Evolutionary conservation across 768 basidiomycete species (phyloP).

Genomic region (Psilocybe cyanescens): DNA sequence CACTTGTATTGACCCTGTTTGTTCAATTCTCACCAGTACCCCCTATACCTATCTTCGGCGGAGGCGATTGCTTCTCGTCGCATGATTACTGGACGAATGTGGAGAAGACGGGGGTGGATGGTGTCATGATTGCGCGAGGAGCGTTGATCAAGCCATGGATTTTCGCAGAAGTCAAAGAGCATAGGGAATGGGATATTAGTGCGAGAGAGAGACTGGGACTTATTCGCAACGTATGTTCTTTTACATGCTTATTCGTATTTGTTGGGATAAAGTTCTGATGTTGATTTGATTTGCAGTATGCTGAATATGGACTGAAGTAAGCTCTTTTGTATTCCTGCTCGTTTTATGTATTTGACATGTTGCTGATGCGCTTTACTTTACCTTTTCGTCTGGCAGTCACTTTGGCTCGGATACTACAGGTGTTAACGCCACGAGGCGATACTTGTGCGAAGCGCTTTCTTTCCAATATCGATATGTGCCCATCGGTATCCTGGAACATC

Average conservation of each 20-base stretch:
- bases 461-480: constrained; percentile 98
- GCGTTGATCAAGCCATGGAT: constrained; percentile 97
- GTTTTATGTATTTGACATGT: too few relatives aligned
- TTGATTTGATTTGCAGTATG: constrained; percentile 54
- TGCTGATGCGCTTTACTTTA: too few relatives aligned
- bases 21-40: constrained; percentile 49
- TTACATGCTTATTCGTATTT: neutral
- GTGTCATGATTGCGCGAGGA: constrained; percentile 94
- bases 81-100: constrained; percentile 80
- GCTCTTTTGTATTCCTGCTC: constrained; percentile 38
- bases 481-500: constrained; percentile 83
- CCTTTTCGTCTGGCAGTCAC: constrained; percentile 48
- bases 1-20: neutral
- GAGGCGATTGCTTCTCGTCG: constrained; percentile 93
- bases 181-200: constrained; percentile 91
- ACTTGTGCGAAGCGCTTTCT: constrained; percentile 92
- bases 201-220: constrained; percentile 82
- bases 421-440: constrained; percentile 88
- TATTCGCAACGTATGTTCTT: constrained; percentile 64
- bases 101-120: constrained; percentile 85
- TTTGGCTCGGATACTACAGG: constrained; percentile 90
- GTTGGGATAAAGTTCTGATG: neutral
- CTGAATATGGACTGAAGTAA: constrained; percentile 78
- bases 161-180: constrained; percentile 94
- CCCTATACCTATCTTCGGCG: constrained; percentile 94